Conservation (phyloP, 1,284 basidiomycete species). For the Malassezia yamatoensis region DNA sequence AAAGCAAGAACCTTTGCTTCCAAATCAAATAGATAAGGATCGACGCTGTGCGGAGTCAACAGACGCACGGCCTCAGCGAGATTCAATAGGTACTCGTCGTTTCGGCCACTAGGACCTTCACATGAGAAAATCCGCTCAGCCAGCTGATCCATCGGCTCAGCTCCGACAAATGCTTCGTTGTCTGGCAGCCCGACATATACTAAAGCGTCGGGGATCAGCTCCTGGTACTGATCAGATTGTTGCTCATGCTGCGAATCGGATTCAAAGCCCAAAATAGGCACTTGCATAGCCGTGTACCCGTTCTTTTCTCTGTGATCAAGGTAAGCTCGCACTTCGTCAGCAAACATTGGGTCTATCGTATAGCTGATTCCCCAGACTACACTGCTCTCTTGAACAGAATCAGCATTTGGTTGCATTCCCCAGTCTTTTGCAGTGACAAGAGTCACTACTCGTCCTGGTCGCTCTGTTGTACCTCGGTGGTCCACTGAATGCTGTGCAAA, state of each 20-base stretch:
- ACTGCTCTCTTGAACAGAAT: conserved; percentile 52
- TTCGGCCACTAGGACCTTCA: conserved; percentile 69
- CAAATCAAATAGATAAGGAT: conserved; percentile 65
- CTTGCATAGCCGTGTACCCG: conserved; percentile 27
- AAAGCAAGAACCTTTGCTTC: conserved; percentile 52
- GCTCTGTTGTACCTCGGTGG: conserved; percentile 52
- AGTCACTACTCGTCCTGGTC: conserved; percentile 68
- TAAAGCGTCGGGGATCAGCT: conserved; percentile 54
- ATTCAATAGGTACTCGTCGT: conserved; percentile 70
- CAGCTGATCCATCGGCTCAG: conserved; percentile 61
- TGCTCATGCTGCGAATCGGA: background rate
- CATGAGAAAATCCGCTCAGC: conserved; percentile 63
- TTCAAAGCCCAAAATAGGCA: conserved; percentile 21
- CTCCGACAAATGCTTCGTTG: conserved; percentile 73
- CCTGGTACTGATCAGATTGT: conserved; percentile 23
- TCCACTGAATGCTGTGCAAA: conserved; percentile 80
- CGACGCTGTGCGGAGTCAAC: conserved; percentile 63
- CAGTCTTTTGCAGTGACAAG: conserved; percentile 74
- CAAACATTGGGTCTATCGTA: conserved; percentile 66
- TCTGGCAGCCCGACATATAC: conserved; percentile 68
- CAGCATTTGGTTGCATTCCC: conserved; percentile 44
- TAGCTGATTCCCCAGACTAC: conserved; percentile 77
- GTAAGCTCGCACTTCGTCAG: conserved; percentile 65
- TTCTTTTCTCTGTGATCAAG: conserved; percentile 77
- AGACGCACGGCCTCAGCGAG: conserved; percentile 60